phyloP scores from a whole-genome alignment of 768 basidiomycete genomes.

The Termitomyces bulborhizus region DNA sequence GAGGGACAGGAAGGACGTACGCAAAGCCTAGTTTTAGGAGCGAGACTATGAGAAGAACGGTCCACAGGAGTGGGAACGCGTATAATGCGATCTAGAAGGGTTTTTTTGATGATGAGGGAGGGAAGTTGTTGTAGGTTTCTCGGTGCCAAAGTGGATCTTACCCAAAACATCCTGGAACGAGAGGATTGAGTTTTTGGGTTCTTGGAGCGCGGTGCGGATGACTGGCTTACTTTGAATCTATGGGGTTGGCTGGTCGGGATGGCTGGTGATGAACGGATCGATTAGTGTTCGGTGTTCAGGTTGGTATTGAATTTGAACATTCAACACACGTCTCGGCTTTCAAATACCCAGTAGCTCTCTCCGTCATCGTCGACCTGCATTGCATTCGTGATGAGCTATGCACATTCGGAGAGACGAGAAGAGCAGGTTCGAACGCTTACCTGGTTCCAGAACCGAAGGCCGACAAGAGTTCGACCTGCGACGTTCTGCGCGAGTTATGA shows the following conservation, averaged over 20 bases:
- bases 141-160: constrained; percentile 19
- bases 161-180: constrained; percentile 84
- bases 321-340: constrained; percentile 82
- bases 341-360: constrained; percentile 96
- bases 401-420: not conserved
- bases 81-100: constrained; percentile 76
- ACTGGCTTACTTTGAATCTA: constrained; percentile 75
- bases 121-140: no score
- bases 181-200: not conserved
- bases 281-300: not conserved
- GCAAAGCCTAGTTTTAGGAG: constrained; percentile 83
- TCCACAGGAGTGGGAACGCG: constrained; percentile 84
- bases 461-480: constrained; percentile 87
- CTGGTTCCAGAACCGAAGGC: constrained; percentile 97
- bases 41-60: constrained; percentile 81
- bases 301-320: constrained; percentile 19
- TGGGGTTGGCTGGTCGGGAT: constrained; percentile 79
- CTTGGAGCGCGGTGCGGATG: not conserved
- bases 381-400: not conserved
- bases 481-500: constrained; percentile 59
- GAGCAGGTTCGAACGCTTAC: constrained; percentile 24
- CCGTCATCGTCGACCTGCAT: constrained; percentile 90
- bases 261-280: constrained; percentile 42
- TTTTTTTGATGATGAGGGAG: not conserved
- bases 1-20: constrained; percentile 39